Conservation (phyloP, 2,329 filamentous ascomycete genomes). For the Nemania bipapillata region DNA sequence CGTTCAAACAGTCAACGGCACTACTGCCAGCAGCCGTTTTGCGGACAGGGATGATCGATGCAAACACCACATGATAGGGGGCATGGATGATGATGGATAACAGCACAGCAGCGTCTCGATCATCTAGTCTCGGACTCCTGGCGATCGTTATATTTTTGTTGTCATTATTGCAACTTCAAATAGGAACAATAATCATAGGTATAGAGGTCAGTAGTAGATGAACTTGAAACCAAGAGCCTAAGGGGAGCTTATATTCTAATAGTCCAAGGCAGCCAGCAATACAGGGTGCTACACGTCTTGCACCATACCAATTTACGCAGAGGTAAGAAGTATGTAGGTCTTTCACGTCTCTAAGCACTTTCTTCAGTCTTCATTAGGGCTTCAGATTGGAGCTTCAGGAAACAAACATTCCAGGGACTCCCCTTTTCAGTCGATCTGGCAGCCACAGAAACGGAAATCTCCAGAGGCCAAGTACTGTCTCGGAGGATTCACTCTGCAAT, state of each 20-base stretch:
- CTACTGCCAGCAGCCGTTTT: conserved; percentile 48
- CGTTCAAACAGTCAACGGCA: conserved; percentile 49
- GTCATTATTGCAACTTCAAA: neutral
- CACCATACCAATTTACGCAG: conserved; percentile 7
- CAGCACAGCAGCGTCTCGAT: neutral
- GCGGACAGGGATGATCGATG: conserved; percentile 43
- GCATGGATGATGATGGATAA: conserved; percentile 11
- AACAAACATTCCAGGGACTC: conserved; percentile 47
- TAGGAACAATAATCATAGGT: neutral
- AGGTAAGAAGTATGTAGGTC: conserved; percentile 9
- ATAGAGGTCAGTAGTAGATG: neutral
- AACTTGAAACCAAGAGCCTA: neutral
- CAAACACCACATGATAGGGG: conserved; percentile 42
- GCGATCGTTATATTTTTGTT: neutral
- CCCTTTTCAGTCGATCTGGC: conserved; percentile 23
- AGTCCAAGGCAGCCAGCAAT: conserved; percentile 8
- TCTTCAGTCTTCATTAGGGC: conserved; percentile 35
- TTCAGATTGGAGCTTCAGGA: conserved; percentile 44
- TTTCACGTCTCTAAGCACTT: conserved; percentile 41
- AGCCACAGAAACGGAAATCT: conserved; percentile 29
- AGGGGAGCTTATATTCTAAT: neutral
- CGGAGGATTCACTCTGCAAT: neutral
- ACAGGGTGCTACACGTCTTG: neutral
- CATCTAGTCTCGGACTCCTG: conserved; percentile 4
- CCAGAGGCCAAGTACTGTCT: conserved; percentile 16